These are phyloP conservation scores for Diophrys sp. DNA, from an alignment of 73 alveolate species.

Conservation along the genomic window DNA sequence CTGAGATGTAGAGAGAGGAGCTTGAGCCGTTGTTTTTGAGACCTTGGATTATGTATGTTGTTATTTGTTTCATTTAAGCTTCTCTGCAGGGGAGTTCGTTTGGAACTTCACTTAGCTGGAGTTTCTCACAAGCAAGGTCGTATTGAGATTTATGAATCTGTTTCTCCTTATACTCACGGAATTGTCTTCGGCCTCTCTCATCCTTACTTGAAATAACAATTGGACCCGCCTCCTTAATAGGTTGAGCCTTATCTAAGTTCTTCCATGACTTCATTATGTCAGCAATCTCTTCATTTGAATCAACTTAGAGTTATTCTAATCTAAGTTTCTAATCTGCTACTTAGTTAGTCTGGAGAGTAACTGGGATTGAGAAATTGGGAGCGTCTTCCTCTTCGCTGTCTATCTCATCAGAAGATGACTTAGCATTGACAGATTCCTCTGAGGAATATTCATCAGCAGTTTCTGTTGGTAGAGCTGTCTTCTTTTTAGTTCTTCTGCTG, in stretches of 20 bases:
- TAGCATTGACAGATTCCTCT: too few relatives aligned
- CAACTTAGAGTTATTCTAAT: neutral
- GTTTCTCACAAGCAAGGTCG: constrained; percentile 32
- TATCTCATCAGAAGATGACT: too few relatives aligned
- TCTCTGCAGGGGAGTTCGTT: constrained; percentile 80
- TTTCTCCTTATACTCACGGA: neutral
- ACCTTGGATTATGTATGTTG: constrained; percentile 56
- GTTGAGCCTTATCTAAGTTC: neutral
- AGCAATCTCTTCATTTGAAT: neutral
- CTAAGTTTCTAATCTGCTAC: neutral
- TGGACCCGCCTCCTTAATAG: too few relatives aligned
- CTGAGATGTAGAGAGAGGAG: constrained; percentile 78
- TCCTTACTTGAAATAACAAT: neutral
- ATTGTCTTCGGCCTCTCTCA: neutral
- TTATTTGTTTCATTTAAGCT: constrained; percentile 52
- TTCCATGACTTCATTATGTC: neutral
- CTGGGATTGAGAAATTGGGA: neutral
- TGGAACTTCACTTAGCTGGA: constrained; percentile 53
- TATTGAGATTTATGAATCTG: neutral
- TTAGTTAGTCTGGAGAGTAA: neutral
- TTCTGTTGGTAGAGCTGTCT: too few relatives aligned
- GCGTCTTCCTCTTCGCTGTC: neutral
- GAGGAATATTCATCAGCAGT: too few relatives aligned
- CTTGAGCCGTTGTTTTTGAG: constrained; percentile 53
- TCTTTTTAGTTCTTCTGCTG: neutral